These are phyloP conservation scores for Cerioporus squamosus DNA, from an alignment of 1,284 basidiomycete genomes.

Conservation along the genomic window DNA sequence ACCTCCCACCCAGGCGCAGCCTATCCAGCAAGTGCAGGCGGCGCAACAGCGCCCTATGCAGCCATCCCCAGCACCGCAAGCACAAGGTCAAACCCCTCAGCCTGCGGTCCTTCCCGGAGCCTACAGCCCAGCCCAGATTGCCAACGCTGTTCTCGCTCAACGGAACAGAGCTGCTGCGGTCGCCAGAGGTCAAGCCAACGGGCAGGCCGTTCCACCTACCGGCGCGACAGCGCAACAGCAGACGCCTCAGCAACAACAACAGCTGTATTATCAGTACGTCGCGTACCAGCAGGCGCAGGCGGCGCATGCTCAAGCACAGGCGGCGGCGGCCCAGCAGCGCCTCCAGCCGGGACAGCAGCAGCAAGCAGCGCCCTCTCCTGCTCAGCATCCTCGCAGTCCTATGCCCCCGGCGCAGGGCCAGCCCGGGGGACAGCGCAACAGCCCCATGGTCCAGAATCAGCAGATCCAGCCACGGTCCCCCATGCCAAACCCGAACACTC, in stretches of 20 bases:
- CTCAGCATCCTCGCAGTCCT: slow-evolving; percentile 1
- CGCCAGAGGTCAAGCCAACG: slow-evolving; percentile 2
- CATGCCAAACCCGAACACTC: slow-evolving; percentile 25
- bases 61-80: background rate
- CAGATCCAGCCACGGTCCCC: slow-evolving; percentile 28
- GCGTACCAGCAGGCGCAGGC: slow-evolving; percentile 4
- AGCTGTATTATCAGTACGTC: background rate
- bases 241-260: background rate
- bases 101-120: background rate
- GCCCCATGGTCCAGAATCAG: slow-evolving; percentile 30
- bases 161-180: slow-evolving; percentile 8
- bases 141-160: background rate
- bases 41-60: slow-evolving; percentile 4
- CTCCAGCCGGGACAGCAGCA: slow-evolving; percentile 3
- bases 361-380: slow-evolving; percentile 1
- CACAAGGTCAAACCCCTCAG: background rate
- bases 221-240: slow-evolving; percentile 2
- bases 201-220: background rate
- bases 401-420: slow-evolving; percentile 17
- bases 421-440: slow-evolving; percentile 24
- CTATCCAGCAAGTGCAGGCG: slow-evolving; percentile 5
- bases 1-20: slow-evolving; percentile 1
- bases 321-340: background rate
- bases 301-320: slow-evolving; percentile 1
- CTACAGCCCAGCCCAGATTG: slow-evolving; percentile 2